Conservation (phyloP, 106 monocot species). For the Platanthera zijinensis region DNA sequence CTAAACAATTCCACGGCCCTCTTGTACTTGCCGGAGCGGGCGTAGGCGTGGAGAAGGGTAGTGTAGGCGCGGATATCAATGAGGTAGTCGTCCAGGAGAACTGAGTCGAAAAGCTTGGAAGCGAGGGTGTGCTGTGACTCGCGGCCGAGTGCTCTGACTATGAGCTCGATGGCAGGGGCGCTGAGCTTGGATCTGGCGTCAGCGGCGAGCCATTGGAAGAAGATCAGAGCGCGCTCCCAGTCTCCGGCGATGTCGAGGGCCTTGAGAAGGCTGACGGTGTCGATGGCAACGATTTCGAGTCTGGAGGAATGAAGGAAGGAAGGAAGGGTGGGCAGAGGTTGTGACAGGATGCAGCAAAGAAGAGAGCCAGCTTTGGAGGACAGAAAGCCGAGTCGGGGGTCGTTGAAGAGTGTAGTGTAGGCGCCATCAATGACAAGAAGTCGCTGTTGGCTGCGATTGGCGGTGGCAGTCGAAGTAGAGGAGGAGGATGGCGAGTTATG, state of each 20-base stretch:
- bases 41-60: constrained; percentile 53
- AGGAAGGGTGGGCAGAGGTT: constrained; percentile 12
- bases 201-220: constrained; percentile 55
- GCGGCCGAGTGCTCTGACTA: constrained; percentile 37
- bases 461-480: constrained; percentile 9
- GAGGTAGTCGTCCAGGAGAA: constrained; percentile 40
- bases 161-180: constrained; percentile 38
- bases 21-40: constrained; percentile 29
- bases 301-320: constrained; percentile 26
- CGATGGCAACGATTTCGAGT: constrained; percentile 22
- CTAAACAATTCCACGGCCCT: constrained; percentile 48
- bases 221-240: constrained; percentile 43
- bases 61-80: constrained; percentile 81
- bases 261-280: constrained; percentile 40
- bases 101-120: constrained; percentile 43
- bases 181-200: constrained; percentile 26
- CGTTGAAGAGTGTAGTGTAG: not conserved
- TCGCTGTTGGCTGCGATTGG: not conserved
- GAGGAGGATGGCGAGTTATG: constrained; percentile 8
- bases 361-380: constrained; percentile 46
- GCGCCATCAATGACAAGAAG: not conserved
- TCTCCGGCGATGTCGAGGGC: constrained; percentile 33
- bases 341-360: constrained; percentile 33
- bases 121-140: constrained; percentile 61
- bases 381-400: constrained; percentile 38